Base-by-base conservation (phyloP, 495 filamentous ascomycete genomes). In the Astrothelium macrocarpum region DNA sequence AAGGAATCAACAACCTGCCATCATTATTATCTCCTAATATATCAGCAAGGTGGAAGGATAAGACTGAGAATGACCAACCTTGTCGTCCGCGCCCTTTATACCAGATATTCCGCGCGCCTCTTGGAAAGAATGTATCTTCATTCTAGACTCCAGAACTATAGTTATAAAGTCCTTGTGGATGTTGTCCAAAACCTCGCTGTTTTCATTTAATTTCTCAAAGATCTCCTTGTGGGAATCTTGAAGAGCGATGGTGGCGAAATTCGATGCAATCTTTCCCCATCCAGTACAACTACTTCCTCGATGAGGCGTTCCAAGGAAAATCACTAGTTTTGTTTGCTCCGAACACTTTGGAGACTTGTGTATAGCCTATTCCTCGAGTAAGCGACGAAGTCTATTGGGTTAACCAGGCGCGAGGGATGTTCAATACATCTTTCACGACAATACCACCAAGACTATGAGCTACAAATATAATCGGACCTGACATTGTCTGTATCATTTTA, bases 61-160 rank as follows among this genome's bases (percentile, higher is more conserved):
- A 28, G 9, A 62, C 39, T 16, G 39, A 49, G 53, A 26, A 66
- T 25, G 34, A 65, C 62, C 26, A 26, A 74, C 75, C 72, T 76
- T 77, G 58, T 62, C 67, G 34, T 72, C 28, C 32, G 76, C 59
- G 11, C 76, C 76, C 61, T 71, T 74, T 59, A 78, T 65, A 16
- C 76, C 76, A 16, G 71, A 70, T 12, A 78, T 73, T 23, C 72
- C 72, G 42, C 61, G 67, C 36, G 68, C 73, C 63, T 79, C 77
- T 49, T 78, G 71, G 62, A 79, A 79, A 23, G 74, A 79, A 70
- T 78, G 75, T 56, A 79, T 72, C 49, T 64, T 66, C 16, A 78
- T 74, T n/a, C 59, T 28, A 20, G 43, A 43, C 20, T 69, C 31
- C 28, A 56, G 46, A 56, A 72, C 65, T 2, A 71, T 69, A 9